These are phyloP conservation scores for Sungouiella blattae DNA, from an alignment of 805 yeast genomes.

Conservation along the genomic window DNA sequence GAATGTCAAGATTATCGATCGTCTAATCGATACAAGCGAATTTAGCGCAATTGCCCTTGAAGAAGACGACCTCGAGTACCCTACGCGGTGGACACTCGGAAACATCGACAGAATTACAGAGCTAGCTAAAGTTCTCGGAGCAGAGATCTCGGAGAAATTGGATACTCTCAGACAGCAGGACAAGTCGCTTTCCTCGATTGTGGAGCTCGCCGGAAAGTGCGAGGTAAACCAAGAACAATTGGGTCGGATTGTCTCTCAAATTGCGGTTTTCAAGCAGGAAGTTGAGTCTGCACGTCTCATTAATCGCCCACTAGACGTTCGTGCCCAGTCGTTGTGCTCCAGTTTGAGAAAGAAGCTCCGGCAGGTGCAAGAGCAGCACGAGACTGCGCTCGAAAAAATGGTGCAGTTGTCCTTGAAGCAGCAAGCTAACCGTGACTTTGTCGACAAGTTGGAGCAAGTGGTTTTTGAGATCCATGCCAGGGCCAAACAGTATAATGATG, in stretches of 20 bases:
- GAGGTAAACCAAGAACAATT: constrained; percentile 18
- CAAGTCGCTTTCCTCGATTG: constrained; percentile 7
- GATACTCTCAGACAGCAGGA: background rate
- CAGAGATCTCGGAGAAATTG: background rate
- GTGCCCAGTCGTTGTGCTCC: constrained; percentile 22
- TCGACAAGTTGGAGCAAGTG: constrained; percentile 25
- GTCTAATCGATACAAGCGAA: background rate
- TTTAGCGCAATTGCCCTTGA: background rate
- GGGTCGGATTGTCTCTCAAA: constrained; percentile 25
- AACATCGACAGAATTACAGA: background rate
- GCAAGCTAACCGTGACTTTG: constrained; percentile 13
- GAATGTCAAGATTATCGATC: background rate
- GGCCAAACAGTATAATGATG: constrained; percentile 6
- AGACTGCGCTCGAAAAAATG: constrained; percentile 21
- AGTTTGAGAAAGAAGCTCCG: constrained; percentile 25
- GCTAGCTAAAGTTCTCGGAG: background rate
- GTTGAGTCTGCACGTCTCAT: constrained; percentile 10
- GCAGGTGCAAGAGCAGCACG: constrained; percentile 20
- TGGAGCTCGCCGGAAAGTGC: constrained; percentile 9
- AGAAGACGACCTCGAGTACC: background rate
- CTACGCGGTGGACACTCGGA: background rate
- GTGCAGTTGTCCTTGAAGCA: constrained; percentile 32
- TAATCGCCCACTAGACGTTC: constrained; percentile 30
- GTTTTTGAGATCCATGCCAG: constrained; percentile 25
- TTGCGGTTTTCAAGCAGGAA: constrained; percentile 16